Base-by-base conservation (phyloP, 1,139 yeast species). In the Pichia kudriavzevii region DNA sequence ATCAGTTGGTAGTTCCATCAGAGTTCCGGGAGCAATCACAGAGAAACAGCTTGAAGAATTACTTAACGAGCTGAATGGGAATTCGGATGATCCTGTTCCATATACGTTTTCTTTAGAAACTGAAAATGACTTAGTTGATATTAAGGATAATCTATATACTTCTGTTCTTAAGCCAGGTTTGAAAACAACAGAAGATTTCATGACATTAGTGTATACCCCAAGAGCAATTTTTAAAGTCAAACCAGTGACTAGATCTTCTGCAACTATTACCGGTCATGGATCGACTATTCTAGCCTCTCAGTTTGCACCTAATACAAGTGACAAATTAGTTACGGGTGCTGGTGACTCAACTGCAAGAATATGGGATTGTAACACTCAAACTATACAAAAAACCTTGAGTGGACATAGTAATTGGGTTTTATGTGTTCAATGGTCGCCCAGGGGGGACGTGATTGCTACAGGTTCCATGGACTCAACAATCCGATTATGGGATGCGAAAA, bases 301-400 rank as follows among this genome's bases (percentile, higher is more conserved):
- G 46, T 91, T 93, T 67, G 94, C 98, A 1, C 98, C 98, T 22
- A 72, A 82, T 52, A 79, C 91, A 26, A 76, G 93, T 11, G 71
- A 91, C 5, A 66, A 88, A 47, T 77, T 91, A 80, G 93, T 85
- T 31, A 81, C 96, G 0, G 99, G 98, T 30, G 87, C 96, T 7
- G 99, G 99, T 30, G 99, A 91, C 57, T 75, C 82, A 28, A 88
- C 97, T n/a, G 97, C 97, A 4, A 69, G 97, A 53, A 75, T 91
- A 35, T 91, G 99, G 99, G 97, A 88, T 59, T 83, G 95, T 58
- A 82, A 85, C 52, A 88, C 97, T 0, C 94, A 84, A 50, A 91
- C 98, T 0, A 95, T 96, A 5, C 64, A 78, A 53, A 71, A 75
- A 42, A 84, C 94, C 0, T 64, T 93, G 36, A 55, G 66, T 12